phyloP scores from a whole-genome alignment of 441 rosid species.

The Melianthus villosus region DNA sequence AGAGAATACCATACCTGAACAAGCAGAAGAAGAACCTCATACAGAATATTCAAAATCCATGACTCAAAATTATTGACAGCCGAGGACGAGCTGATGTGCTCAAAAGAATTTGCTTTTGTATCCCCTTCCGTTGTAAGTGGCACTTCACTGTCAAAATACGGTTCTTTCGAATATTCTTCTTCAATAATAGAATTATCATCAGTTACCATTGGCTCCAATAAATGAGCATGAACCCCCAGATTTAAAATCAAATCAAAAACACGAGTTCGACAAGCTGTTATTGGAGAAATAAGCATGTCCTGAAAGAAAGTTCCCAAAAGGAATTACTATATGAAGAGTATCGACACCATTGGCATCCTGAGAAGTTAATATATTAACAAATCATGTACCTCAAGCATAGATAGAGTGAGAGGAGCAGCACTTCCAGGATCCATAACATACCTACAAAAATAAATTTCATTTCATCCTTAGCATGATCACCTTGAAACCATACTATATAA shows the following conservation, averaged over 20 bases:
- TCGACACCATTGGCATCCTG: constrained; percentile 6
- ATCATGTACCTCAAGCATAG: constrained; percentile 79
- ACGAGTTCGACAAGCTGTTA: constrained; percentile 63
- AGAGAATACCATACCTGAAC: too few species aligned
- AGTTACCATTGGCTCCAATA: constrained; percentile 64
- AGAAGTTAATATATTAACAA: constrained; percentile 9
- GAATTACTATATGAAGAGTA: constrained; percentile 16
- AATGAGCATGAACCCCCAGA: constrained; percentile 92
- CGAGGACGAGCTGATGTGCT: constrained; percentile 34
- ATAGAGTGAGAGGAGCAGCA: constrained; percentile 93
- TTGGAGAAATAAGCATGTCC: constrained; percentile 89
- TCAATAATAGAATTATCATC: constrained; percentile 68
- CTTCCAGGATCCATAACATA: constrained; percentile 88
- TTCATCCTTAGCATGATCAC: too few species aligned
- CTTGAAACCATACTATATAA: neutral
- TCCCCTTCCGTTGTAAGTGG: constrained; percentile 38
- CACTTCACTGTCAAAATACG: constrained; percentile 42
- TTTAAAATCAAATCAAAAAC: constrained; percentile 92
- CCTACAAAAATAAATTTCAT: too few species aligned
- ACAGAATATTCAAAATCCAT: constrained; percentile 81
- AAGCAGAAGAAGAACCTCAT: constrained; percentile 82
- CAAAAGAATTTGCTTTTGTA: constrained; percentile 28
- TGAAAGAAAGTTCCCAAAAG: constrained; percentile 18
- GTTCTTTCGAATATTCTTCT: constrained; percentile 64
- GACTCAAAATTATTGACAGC: constrained; percentile 72